Evolutionary conservation across 495 filamentous ascomycete genomes (phyloP).

Genomic region (Hyaloscypha hepaticicola): DNA sequence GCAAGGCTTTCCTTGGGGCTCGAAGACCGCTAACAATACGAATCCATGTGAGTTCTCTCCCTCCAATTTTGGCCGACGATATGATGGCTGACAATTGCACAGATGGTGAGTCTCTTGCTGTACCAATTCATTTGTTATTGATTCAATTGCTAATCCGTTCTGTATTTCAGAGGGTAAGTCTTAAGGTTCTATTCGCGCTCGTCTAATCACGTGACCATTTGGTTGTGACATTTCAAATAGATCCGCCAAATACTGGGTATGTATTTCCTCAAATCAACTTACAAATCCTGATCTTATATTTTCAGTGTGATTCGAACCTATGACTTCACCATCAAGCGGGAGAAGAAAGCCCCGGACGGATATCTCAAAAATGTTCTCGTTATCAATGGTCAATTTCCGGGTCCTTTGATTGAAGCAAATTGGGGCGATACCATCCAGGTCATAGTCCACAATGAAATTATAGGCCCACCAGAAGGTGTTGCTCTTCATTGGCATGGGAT

Average conservation of each 20-base stretch:
- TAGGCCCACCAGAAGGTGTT: constrained; percentile 37
- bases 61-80: too few species aligned
- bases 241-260: constrained; percentile 40
- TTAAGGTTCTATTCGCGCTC: too few species aligned
- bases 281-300: background rate
- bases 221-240: background rate
- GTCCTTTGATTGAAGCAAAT: constrained; percentile 38
- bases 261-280: background rate
- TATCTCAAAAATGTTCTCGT: constrained; percentile 41
- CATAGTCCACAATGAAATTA: constrained; percentile 54
- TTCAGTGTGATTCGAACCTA: constrained; percentile 41
- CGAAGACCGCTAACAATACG: constrained; percentile 39
- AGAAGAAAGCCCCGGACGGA: constrained; percentile 49
- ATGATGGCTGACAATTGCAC: background rate
- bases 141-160: background rate
- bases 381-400: constrained; percentile 49
- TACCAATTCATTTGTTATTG: background rate
- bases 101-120: constrained; percentile 13
- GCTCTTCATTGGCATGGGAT: constrained; percentile 54
- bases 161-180: background rate
- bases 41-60: constrained; percentile 40
- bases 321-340: constrained; percentile 42
- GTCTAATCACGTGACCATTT: background rate
- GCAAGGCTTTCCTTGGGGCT: constrained; percentile 50
- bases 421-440: constrained; percentile 44